Base-by-base conservation (phyloP, 768 basidiomycete species). In the Suillus spraguei region DNA sequence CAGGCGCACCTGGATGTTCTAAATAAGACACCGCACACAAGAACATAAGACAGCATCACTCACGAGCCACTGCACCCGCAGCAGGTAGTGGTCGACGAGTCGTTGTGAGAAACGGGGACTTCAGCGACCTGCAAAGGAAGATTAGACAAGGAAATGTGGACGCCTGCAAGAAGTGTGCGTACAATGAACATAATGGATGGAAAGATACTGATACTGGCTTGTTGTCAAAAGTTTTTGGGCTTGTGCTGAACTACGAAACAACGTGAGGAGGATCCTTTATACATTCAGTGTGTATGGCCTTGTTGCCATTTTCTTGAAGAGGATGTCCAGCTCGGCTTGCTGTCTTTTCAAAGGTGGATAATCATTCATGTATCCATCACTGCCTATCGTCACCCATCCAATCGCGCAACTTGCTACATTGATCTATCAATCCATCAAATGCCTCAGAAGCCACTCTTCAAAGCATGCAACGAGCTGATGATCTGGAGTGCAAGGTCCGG, bases 61-160 rank as follows among this genome's bases (percentile, higher is more conserved):
- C 17, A 56, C 55, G 36, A 5, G 55, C 1, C 6, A 16, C 38
- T 24, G 10, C 55, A 56, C 8, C 38, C 24, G 17, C 55, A 56
- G 55, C n/a, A n/a, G n/a, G n/a, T n/a, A n/a, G 22, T 39, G 14
- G 28, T 10, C 9, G 50, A 1, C 11, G 32, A 7, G 52, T 53
- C 33, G 20, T 53, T 33, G 52, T 56, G 24, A 17, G 55, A 56
- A 39, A 56, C 55, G 11, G 38, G 55, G 55, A 39, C 38, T 56
- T 56, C 55, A 39, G 38, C 17, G 36, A 39, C 55, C 55, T 56
- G 55, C 10, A 5, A 56, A 53, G 20, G 38, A 39, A 7, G 24
- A 17, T 56, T 39, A 56, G 55, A 38, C 10, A 28, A 39, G 10
- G 38, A 56, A 39, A 22, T 39, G 5, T 28, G 2, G 28, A 28